Base-by-base conservation (phyloP, 306 rosid genomes). In the Leucaena leucocephala region DNA sequence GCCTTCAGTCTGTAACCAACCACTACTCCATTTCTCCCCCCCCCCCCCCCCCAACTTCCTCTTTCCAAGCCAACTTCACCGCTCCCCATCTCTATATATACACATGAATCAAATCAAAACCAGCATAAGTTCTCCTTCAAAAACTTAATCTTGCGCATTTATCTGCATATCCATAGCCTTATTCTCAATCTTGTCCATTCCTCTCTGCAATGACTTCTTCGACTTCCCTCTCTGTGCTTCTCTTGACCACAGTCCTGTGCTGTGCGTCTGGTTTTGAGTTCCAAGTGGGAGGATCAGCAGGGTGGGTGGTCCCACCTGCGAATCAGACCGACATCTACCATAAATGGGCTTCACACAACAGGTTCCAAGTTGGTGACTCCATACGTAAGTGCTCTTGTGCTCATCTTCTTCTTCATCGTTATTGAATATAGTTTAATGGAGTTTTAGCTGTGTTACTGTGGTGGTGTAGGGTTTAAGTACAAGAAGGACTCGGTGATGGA, bases 401-500 rank as follows among this genome's bases (percentile, higher is more conserved):
- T 50, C 15, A 42, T 61, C 10, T 0, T 38, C 19, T 14, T 49
- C 22, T 14, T 61, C 17, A 14, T 44, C 6, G 4, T 2, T 12
- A 33, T 27, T 33, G 9, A 27, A 33, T 13, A 12, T 33, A 13
- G 40, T 12, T 27, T 4, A 34, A 61, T 12, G 67, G 67, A 33
- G 42, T 12, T 59, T 27, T 15, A 13, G 4, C 4, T 46, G n/a
- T 49, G 55, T n/a, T 21, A 3, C 3, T 57, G 4, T 59, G 15
- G 38, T 61, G 35, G 39, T 78, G 72, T 44, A 94, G 95, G 81
- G 40, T 91, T 91, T 21, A 86, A 40, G 80, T 94, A 92, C 89
- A 81, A 81, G 82, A 94, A 91, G 86, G 98, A 89, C 78, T 91
- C 97, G 0, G 97, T 92, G 74, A 89, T 94, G 98, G 88, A 89